phyloP scores from a whole-genome alignment of 192 early-diverging fungal genomes.

The Coemansia sp. region DNA sequence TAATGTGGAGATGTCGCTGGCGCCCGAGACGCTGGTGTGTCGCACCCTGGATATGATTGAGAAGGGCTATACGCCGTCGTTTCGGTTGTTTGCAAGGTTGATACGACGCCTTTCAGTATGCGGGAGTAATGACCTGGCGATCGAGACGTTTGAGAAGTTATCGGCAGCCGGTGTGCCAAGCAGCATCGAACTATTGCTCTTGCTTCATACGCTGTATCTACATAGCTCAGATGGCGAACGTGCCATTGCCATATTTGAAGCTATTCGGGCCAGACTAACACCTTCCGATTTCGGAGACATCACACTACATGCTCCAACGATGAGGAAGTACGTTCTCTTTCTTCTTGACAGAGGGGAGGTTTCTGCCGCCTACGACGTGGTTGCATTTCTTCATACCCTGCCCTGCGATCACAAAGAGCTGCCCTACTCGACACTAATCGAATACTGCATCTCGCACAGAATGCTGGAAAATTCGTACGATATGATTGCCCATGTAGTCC shows the following conservation, averaged over 20 bases:
- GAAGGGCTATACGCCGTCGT: constrained; percentile 31
- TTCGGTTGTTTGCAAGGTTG: constrained; percentile 3
- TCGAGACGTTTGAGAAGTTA: constrained; percentile 19
- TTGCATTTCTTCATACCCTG: constrained; percentile 27
- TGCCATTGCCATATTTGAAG: constrained; percentile 18
- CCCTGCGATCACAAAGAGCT: constrained; percentile 13
- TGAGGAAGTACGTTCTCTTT: constrained; percentile 6
- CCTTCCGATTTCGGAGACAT: constrained; percentile 15
- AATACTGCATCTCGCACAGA: constrained; percentile 29
- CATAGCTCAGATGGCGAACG: not conserved
- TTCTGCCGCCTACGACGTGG: constrained; percentile 15
- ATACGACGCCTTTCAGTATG: constrained; percentile 19
- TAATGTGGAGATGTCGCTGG: not conserved
- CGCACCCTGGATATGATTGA: constrained; percentile 12
- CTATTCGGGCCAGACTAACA: constrained; percentile 14
- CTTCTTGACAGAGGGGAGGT: constrained; percentile 26
- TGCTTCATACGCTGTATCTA: constrained; percentile 16
- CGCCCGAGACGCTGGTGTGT: constrained; percentile 7
- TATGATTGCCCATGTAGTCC: constrained; percentile 27
- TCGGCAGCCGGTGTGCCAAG: constrained; percentile 17
- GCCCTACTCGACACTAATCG: constrained; percentile 37
- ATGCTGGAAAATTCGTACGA: constrained; percentile 16
- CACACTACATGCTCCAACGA: not conserved
- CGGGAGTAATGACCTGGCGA: constrained; percentile 16
- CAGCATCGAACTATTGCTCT: constrained; percentile 13